Conservation (phyloP, 192 early-diverging fungal genomes). For the Backusella morwellensis region DNA sequence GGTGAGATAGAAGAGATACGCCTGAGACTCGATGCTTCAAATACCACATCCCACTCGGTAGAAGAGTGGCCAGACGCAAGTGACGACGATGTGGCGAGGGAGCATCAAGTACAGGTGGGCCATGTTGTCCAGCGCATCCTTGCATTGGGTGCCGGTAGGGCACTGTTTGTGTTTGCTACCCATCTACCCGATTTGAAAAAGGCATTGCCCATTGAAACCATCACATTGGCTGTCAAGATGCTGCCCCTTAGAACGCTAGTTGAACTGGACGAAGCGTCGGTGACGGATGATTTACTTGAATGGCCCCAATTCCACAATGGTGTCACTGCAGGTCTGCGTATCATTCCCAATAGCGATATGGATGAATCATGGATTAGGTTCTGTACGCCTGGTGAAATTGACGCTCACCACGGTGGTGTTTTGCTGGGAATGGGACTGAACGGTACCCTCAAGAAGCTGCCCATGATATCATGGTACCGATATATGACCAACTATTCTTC, state of each 20-base stretch:
- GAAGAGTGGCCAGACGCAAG: neutral
- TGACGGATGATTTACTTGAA: slow-evolving; percentile 44
- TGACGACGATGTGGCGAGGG: slow-evolving; percentile 31
- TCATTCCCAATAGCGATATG: slow-evolving; percentile 55
- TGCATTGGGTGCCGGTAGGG: slow-evolving; percentile 66
- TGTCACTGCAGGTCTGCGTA: slow-evolving; percentile 71
- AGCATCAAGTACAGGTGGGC: slow-evolving; percentile 48
- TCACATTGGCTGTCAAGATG: slow-evolving; percentile 61
- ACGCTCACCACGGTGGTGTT: slow-evolving; percentile 74
- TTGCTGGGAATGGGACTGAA: slow-evolving; percentile 78
- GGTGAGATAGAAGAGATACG: slow-evolving; percentile 3
- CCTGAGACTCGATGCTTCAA: neutral
- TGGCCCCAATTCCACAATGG: slow-evolving; percentile 94
- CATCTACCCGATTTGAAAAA: slow-evolving; percentile 50
- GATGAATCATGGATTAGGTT: slow-evolving; percentile 81
- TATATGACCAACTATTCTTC: slow-evolving; percentile 68
- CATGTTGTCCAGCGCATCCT: slow-evolving; percentile 51
- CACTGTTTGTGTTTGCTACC: slow-evolving; percentile 66
- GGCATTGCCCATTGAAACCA: slow-evolving; percentile 52
- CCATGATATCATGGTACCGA: slow-evolving; percentile 41
- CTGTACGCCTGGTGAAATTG: slow-evolving; percentile 56
- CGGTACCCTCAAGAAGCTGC: slow-evolving; percentile 70
- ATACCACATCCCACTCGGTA: neutral
- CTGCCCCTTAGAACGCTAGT: slow-evolving; percentile 60
- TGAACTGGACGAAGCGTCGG: slow-evolving; percentile 42